Conservation (phyloP, 768 basidiomycete genomes). For the Royoungia palumana region DNA sequence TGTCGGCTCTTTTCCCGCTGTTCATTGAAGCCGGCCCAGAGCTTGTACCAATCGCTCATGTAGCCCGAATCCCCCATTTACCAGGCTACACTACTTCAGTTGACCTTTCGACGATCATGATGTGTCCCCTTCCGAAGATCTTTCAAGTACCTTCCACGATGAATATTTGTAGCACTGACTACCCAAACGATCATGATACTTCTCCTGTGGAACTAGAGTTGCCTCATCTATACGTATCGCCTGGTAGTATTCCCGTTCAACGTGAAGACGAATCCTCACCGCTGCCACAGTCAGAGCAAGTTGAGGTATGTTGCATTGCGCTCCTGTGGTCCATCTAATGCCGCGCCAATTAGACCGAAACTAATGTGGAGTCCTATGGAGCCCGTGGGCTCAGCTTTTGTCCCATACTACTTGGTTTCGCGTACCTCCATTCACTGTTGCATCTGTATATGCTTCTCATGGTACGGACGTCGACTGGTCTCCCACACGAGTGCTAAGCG, state of each 20-base stretch:
- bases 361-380: conserved; percentile 1
- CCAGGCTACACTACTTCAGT: background rate
- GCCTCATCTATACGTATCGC: background rate
- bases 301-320: conserved; percentile 1
- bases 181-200: background rate
- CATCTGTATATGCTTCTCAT: conserved; percentile 24
- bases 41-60: background rate
- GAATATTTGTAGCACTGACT: conserved; percentile 7
- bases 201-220: background rate
- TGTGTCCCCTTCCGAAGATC: conserved; percentile 4
- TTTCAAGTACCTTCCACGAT: background rate
- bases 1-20: conserved; percentile 8
- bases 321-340: background rate
- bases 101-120: background rate
- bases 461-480: conserved; percentile 4
- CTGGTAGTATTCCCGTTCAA: background rate
- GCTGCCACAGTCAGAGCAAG: too few species aligned
- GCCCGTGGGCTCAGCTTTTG: conserved; percentile 21
- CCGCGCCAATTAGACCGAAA: conserved; percentile 1
- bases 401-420: conserved; percentile 11
- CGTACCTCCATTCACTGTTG: conserved; percentile 14
- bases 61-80: background rate
- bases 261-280: background rate
- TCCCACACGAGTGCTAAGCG: background rate
- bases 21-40: conserved; percentile 4